These are phyloP conservation scores for Coemansia sp. DNA, from an alignment of 192 early-diverging fungal genomes.

Conservation along the genomic window DNA sequence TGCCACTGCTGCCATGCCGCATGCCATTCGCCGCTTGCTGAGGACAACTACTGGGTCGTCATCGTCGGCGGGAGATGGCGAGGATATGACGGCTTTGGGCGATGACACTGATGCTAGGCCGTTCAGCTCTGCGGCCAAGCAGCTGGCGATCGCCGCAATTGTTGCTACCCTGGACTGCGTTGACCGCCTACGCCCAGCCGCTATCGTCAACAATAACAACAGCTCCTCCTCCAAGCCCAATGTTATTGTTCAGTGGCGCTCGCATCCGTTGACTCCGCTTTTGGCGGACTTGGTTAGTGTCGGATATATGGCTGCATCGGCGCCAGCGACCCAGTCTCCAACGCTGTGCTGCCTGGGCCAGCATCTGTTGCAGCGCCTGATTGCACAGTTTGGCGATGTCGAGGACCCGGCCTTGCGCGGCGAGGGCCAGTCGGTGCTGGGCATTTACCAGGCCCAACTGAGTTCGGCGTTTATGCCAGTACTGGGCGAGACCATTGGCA, in stretches of 20 bases:
- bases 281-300: slow-evolving; percentile 88
- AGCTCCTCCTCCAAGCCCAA: too few species aligned
- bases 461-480: slow-evolving; percentile 88
- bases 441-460: slow-evolving; percentile 96
- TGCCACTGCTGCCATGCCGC: not conserved
- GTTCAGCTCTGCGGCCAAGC: slow-evolving; percentile 11
- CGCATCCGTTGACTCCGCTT: slow-evolving; percentile 27
- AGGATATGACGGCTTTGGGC: too few species aligned
- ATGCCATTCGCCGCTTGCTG: not conserved
- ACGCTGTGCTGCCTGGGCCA: slow-evolving; percentile 82
- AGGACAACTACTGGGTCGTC: too few species aligned
- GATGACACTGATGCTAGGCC: slow-evolving; percentile 5
- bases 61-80: too few species aligned
- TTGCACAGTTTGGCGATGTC: slow-evolving; percentile 73
- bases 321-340: slow-evolving; percentile 57
- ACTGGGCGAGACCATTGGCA: too few species aligned
- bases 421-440: slow-evolving; percentile 67
- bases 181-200: not conserved
- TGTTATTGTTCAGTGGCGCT: too few species aligned
- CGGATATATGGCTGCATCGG: slow-evolving; percentile 87
- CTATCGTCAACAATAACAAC: too few species aligned
- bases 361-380: slow-evolving; percentile 73
- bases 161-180: slow-evolving; percentile 22
- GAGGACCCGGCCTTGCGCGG: slow-evolving; percentile 92
- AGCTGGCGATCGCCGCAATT: slow-evolving; percentile 22